Evolutionary conservation across 352 stramenopile genomes (phyloP).

Genomic region (Albugo candida): DNA sequence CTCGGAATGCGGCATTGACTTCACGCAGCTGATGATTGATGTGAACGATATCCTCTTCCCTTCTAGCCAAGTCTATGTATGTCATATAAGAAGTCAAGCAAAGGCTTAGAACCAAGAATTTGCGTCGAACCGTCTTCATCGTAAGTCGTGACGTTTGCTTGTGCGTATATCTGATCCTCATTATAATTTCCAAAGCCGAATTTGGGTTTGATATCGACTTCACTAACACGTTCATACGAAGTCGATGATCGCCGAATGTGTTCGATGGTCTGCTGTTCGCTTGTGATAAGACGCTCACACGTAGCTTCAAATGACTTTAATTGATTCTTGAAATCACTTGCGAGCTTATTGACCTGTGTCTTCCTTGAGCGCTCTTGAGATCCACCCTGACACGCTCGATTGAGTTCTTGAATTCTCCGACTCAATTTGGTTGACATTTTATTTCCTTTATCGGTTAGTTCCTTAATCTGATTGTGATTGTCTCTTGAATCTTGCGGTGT

Average conservation of each 20-base stretch:
- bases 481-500: constrained; percentile 65
- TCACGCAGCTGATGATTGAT: constrained; percentile 76
- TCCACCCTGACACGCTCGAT: constrained; percentile 22
- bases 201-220: constrained; percentile 7
- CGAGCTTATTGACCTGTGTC: constrained; percentile 64
- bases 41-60: constrained; percentile 75
- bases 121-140: constrained; percentile 51
- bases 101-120: background rate
- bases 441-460: constrained; percentile 68
- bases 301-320: constrained; percentile 54
- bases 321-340: constrained; percentile 70
- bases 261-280: constrained; percentile 53
- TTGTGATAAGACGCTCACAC: constrained; percentile 40
- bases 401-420: constrained; percentile 53
- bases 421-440: constrained; percentile 66
- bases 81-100: background rate
- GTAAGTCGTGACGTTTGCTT: constrained; percentile 68
- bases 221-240: constrained; percentile 20
- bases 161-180: constrained; percentile 75
- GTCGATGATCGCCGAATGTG: constrained; percentile 62
- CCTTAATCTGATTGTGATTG: constrained; percentile 64
- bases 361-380: constrained; percentile 27
- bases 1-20: constrained; percentile 68
- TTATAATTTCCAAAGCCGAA: constrained; percentile 60
- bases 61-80: constrained; percentile 34